Evolutionary conservation across 257 asterid species (phyloP).

Genomic region (Salvia hispanica): DNA sequence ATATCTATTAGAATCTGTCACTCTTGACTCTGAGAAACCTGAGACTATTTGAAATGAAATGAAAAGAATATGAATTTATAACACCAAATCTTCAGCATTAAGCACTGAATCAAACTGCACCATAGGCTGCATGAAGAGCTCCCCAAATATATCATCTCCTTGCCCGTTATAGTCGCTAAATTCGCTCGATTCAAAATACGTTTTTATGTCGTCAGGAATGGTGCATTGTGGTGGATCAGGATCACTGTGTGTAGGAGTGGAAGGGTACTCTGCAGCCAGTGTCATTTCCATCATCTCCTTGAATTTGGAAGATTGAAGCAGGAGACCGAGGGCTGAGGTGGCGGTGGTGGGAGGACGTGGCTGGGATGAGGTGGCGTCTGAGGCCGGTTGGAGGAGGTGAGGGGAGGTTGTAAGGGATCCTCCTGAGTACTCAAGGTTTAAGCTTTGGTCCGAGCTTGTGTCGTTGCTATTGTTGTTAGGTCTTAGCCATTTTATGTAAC

Average conservation of each 20-base stretch:
- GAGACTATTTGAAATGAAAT: not conserved
- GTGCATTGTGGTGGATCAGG: conserved; percentile 50
- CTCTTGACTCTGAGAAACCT: conserved; percentile 23
- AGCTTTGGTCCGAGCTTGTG: conserved; percentile 24
- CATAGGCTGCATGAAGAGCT: conserved; percentile 67
- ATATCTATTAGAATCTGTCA: conserved; percentile 24
- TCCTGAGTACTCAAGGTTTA: conserved; percentile 23
- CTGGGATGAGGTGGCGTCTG: conserved; percentile 28
- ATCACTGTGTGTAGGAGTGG: conserved; percentile 34
- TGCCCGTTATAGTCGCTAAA: conserved; percentile 43
- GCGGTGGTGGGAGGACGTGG: conserved; percentile 43
- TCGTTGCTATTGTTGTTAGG: conserved; percentile 42
- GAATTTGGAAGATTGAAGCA: conserved; percentile 74
- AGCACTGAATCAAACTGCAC: conserved; percentile 56
- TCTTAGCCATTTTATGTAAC: conserved; percentile 80
- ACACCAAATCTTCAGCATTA: conserved; percentile 33
- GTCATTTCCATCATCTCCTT: conserved; percentile 92
- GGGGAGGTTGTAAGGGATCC: conserved; percentile 29
- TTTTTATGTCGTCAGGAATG: conserved; percentile 56
- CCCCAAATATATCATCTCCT: conserved; percentile 65
- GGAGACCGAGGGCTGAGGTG: conserved; percentile 83
- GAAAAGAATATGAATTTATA: conserved; percentile 17
- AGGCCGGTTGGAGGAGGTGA: conserved; percentile 29
- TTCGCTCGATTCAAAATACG: conserved; percentile 49
- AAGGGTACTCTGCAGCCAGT: conserved; percentile 52